Evolutionary conservation across 257 asterid species (phyloP), one percentile per base, ranked within the genome.

Genomic region (Jaltomata sinuosa): DNA sequence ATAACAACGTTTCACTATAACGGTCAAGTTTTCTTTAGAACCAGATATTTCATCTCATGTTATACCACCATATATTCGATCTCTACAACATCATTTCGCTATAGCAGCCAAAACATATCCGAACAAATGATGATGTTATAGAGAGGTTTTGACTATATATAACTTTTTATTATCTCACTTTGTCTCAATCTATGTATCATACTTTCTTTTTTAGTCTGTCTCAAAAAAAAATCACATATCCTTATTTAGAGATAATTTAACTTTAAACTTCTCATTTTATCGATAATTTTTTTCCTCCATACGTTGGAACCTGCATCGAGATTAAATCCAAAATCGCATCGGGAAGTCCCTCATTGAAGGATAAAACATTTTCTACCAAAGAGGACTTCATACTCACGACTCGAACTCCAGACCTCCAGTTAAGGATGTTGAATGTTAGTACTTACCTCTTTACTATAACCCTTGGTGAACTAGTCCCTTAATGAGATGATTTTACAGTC

Each of bases 351-450:
- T 3, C 15, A 47, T 1, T 50, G 19, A 11, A 0, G 21, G 21
- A 11, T 61, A 61, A 61, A 29, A 25, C 0, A 61, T 12, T 27
- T 61, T 61, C 38, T 27, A 61, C 0, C 10, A 27, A 5, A 14
- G 38, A 62, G 4, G 2, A 62, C 69, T 27, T 12, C 69, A 62
- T 27, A 12, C 9, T 4, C 8, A 0, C 1, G 1, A 61, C 14
- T 12, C 0, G 4, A 27, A 14, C 3, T 0, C 0, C 0, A 62
- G 4, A 12, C 1, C 2, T 11, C 10, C 12, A 14, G 19, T 27
- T 21, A 25, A 12, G 8, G 1, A 62, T 27, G 4, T 19, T 62
- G 69, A 2, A 27, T 62, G 12, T 59, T 5, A 7, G 9, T 62
- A 62, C 68, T 61, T 22, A 59, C 9, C 19, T 11, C 19, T 61